A percentile compares a stretch with the other conserved stretches of the same genome.
These are phyloP conservation scores for Ceratobasidium sp. DNA, from an alignment of 1,284 basidiomycete species.

Conservation along the genomic window DNA sequence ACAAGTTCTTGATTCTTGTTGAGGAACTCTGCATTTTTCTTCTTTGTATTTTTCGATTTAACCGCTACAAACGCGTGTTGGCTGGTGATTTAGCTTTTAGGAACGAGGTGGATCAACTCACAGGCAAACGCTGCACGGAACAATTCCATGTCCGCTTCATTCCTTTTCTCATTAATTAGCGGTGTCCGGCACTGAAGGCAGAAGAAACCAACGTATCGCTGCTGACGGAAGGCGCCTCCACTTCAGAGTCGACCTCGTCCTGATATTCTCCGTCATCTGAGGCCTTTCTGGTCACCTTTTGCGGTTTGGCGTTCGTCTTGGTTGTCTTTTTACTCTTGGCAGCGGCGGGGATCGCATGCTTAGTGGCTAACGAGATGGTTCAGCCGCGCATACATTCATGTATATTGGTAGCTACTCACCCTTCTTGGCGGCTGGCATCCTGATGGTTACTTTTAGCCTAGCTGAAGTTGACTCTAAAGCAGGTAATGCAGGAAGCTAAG, in stretches of 20 bases:
- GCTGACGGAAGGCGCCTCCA: background rate
- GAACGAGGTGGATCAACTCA: background rate
- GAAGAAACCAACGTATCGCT: conserved; percentile 15
- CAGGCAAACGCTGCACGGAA: conserved; percentile 32
- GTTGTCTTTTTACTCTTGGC: conserved; percentile 6
- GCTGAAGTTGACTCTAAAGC: background rate
- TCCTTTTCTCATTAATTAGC: background rate
- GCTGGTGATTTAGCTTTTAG: background rate
- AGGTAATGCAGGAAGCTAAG: background rate
- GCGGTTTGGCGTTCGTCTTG: conserved; percentile 1
- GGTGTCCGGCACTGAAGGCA: background rate
- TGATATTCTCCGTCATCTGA: background rate
- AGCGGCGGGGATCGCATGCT: background rate
- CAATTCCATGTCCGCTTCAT: conserved; percentile 29
- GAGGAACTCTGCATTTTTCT: conserved; percentile 24
- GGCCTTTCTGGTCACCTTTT: background rate
- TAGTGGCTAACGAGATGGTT: background rate
- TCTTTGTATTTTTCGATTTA: conserved; percentile 33
- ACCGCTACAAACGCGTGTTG: conserved; percentile 5
- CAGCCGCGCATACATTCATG: conserved; percentile 34
- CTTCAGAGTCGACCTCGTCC: background rate
- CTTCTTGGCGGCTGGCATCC: background rate
- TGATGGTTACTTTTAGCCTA: background rate
- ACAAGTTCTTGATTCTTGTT: conserved; percentile 21
- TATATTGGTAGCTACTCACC: background rate